Conservation (phyloP, 768 basidiomycete species). For the Lenzites betulinus region DNA sequence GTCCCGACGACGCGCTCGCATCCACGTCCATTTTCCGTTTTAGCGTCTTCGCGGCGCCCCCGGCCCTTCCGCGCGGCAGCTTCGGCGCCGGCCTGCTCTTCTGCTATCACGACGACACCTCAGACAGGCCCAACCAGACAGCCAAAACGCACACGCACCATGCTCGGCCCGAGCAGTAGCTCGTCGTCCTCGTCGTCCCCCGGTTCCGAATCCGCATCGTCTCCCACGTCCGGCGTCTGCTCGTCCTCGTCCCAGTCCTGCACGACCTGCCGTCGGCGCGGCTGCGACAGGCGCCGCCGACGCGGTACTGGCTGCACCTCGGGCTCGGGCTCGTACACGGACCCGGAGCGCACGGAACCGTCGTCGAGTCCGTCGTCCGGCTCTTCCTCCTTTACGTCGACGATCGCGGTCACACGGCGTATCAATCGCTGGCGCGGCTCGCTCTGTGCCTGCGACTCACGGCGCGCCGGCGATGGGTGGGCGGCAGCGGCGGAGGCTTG, state of each 20-base stretch:
- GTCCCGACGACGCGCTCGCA: background rate
- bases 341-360: conserved; percentile 15
- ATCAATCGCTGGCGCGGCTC: conserved; percentile 43
- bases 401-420: conserved; percentile 62
- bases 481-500: background rate
- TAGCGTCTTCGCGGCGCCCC: conserved; percentile 10
- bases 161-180: conserved; percentile 46
- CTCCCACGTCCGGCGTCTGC: conserved; percentile 29
- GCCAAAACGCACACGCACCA: conserved; percentile 29
- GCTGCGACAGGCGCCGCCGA: conserved; percentile 29
- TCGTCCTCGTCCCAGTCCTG: conserved; percentile 30
- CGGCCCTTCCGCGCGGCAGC: background rate
- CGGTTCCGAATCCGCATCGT: conserved; percentile 21
- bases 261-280: conserved; percentile 9
- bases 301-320: conserved; percentile 15
- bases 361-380: conserved; percentile 36
- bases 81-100: background rate
- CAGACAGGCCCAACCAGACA: too few species aligned
- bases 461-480: background rate
- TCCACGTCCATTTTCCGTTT: conserved; percentile 27
- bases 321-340: conserved; percentile 15
- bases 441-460: conserved; percentile 15
- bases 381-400: conserved; percentile 66
- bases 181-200: conserved; percentile 20
- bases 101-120: background rate